phyloP scores from a whole-genome alignment of 208 protist species.

The Trypanosoma vivax region DNA sequence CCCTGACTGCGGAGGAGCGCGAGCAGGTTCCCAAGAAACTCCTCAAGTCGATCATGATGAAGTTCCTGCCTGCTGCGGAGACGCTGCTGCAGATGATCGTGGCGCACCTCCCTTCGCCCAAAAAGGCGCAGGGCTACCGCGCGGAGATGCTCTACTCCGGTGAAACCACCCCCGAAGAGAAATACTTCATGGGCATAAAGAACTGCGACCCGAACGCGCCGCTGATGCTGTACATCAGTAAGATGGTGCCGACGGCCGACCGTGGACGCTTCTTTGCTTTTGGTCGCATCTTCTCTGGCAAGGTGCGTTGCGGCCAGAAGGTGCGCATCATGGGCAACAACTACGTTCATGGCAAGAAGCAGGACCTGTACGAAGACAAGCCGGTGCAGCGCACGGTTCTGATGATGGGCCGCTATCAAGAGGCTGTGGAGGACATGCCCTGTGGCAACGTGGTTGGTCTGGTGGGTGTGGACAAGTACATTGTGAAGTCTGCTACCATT shows the following conservation, averaged over 20 bases:
- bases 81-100: slow-evolving; percentile 99
- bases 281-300: slow-evolving; percentile 67
- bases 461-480: slow-evolving; percentile 98
- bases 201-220: slow-evolving; percentile 93
- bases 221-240: slow-evolving; percentile 99
- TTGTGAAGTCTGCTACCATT: slow-evolving; percentile 98
- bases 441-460: slow-evolving; percentile 98
- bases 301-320: slow-evolving; percentile 98
- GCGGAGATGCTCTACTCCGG: slow-evolving; percentile 96
- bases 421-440: slow-evolving; percentile 95
- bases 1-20: slow-evolving; percentile 87
- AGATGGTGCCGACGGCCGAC: slow-evolving; percentile 99
- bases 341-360: slow-evolving; percentile 97
- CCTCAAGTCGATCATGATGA: slow-evolving; percentile 97
- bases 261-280: slow-evolving; percentile 86
- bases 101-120: slow-evolving; percentile 96
- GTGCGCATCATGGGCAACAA: slow-evolving; percentile 98
- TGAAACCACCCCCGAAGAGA: slow-evolving; percentile 90
- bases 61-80: slow-evolving; percentile 96
- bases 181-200: slow-evolving; percentile 83
- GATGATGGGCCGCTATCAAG: slow-evolving; percentile 92
- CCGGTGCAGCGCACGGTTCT: slow-evolving; percentile 61
- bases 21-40: slow-evolving; percentile 91
- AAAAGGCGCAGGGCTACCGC: slow-evolving; percentile 95
- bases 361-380: slow-evolving; percentile 89